Conservation (phyloP, 305 asterid species). For the Solanum hybrid region DNA sequence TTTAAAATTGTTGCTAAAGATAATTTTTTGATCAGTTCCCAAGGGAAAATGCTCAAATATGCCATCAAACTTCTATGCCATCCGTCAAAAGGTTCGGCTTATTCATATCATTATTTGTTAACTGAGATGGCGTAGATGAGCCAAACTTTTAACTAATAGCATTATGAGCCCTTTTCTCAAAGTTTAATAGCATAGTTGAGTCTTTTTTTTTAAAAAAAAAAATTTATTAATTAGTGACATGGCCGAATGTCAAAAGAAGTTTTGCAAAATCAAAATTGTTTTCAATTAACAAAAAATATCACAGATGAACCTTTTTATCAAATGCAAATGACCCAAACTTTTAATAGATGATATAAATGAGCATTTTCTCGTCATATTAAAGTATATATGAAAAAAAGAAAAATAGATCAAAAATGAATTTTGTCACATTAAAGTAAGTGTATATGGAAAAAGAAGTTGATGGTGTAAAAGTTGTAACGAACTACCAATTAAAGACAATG, state of each 20-base stretch:
- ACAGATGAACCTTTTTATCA: background rate
- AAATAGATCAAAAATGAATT: background rate
- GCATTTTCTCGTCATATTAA: background rate
- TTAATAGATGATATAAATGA: too few species aligned
- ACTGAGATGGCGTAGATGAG: background rate
- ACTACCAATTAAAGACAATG: background rate
- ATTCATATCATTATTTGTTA: background rate
- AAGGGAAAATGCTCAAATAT: background rate
- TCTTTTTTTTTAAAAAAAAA: too few species aligned
- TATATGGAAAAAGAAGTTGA: background rate
- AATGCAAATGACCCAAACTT: background rate
- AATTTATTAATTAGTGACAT: too few species aligned
- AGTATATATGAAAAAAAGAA: background rate
- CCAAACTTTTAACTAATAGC: too few species aligned
- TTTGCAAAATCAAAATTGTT: too few species aligned
- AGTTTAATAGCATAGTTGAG: background rate
- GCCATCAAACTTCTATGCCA: background rate
- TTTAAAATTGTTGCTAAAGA: background rate
- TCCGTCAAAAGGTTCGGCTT: background rate
- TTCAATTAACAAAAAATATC: background rate
- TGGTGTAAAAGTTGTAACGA: background rate
- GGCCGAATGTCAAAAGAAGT: background rate
- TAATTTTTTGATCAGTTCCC: too few species aligned
- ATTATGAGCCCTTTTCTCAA: background rate
- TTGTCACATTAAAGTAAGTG: background rate